These are phyloP conservation scores for Neolentinus lepideus DNA, from an alignment of 1,284 basidiomycete species.

Conservation along the genomic window DNA sequence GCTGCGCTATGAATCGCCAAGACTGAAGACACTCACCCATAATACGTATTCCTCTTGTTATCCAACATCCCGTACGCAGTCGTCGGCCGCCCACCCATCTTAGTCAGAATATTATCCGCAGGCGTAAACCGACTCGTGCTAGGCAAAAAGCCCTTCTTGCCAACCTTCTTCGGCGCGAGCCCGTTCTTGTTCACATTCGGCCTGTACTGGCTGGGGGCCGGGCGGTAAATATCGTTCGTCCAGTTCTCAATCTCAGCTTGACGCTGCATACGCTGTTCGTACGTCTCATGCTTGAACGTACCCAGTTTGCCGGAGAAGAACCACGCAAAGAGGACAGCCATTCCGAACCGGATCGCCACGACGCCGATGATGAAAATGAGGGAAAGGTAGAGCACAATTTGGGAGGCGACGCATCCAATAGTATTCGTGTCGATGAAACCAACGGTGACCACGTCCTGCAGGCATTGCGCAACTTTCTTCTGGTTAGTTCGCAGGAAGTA, in stretches of 20 bases:
- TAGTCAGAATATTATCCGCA: constrained; percentile 60
- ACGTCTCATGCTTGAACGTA: constrained; percentile 90
- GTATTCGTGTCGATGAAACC: constrained; percentile 93
- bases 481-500: constrained; percentile 63
- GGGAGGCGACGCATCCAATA: constrained; percentile 94
- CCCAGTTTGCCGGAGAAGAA: constrained; percentile 94
- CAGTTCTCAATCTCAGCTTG: constrained; percentile 92
- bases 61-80: constrained; percentile 76
- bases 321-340: constrained; percentile 98
- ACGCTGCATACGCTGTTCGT: constrained; percentile 90
- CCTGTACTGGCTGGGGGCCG: constrained; percentile 87
- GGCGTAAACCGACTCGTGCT: constrained; percentile 86
- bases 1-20: neutral
- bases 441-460: constrained; percentile 81
- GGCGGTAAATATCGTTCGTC: constrained; percentile 93
- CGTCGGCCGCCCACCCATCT: constrained; percentile 52
- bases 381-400: constrained; percentile 92
- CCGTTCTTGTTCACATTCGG: constrained; percentile 81
- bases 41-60: constrained; percentile 44
- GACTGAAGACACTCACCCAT: neutral
- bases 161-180: constrained; percentile 40
- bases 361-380: constrained; percentile 98
- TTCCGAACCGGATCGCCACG: constrained; percentile 89
- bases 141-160: constrained; percentile 56
- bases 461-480: constrained; percentile 68